Evolutionary conservation across 768 basidiomycete genomes (phyloP), one percentile per base, ranked within the genome.

Genomic region (Kwoniella newhampshirensis): DNA sequence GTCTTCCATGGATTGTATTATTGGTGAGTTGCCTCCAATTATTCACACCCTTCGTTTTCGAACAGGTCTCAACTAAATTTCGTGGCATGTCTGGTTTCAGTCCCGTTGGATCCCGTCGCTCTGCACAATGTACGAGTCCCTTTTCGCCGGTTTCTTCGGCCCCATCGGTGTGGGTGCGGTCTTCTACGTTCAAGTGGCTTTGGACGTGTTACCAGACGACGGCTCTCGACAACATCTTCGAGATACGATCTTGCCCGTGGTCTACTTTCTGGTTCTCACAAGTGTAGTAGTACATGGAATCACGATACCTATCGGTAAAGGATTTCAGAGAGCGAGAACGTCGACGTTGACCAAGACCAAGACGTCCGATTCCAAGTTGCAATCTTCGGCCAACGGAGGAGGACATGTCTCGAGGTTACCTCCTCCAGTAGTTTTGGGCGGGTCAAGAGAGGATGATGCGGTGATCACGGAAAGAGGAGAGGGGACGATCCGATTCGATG

Each of bases 111-210:
- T 77, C 17, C 78, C 78, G 0, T 62, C 77, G 1, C 44, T 80
- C 1, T 61, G 59, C 1, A 70, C 64, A 4, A 59, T 52, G 37
- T 59, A 63, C 18, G 71, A 79, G 35, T 57, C 72, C 1, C 18
- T 66, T 1, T 79, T 79, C 56, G 71, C 77, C 1, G 79, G 78
- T 8, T 78, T 70, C 62, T 78, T 76, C 44, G 77, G 71, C 2
- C 70, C 74, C 1, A 77, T 77, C 51, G 75, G 75, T 49, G 56
- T 57, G 5, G 56, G 56, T 26, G 56, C 56, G 5, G 48, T 58
- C 0, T 58, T 58, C 27, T 79, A 79, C 51, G 68, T 73, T 17
- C 69, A 77, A 41, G 73, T 78, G 2, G 78, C 78, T 0, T 59
- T 77, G 1, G 60, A 76, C 3, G 35, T 49, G 2, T 32, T 79